Base-by-base conservation (phyloP, 176 grass and related monocot species). In the Eremochloa ophiuroides region DNA sequence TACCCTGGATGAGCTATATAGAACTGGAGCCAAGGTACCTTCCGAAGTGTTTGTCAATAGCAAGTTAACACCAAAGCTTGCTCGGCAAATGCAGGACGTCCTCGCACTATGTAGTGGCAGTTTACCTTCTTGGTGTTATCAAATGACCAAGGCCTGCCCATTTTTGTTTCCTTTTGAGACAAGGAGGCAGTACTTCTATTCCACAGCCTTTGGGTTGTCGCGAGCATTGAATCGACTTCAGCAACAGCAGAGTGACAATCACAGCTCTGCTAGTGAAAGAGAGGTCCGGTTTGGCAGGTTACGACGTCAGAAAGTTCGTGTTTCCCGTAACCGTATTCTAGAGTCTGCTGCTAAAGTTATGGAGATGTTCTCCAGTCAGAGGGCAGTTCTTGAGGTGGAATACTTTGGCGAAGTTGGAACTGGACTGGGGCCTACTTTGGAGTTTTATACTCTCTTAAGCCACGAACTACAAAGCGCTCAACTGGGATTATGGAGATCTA, bases 101-200 rank as follows among this genome's bases (percentile, higher is more conserved):
- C 87, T 97, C 22, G 94, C 92, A 23, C 91, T 97, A 4, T 97
- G 91, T 64, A 94, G 92, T 43, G 91, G 92, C 41, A 92, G 92
- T 75, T 78, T 97, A 31, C 94, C 94, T 62, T 85, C 85, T 66
- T 97, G 94, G 94, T 97, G 94, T 72, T 88, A 90, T 44, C 89
- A 97, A 77, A 88, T 94, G 83, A 88, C 89, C 15, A 92, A 87
- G 78, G 84, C 92, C 48, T 97, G 92, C 18, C 92, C 94, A 75
- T 97, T 97, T 62, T 46, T 97, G 63, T 97, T 97, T 69, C 92
- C 94, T 28, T 94, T 97, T 55, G 94, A 97, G 39, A 88, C 92
- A 35, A 90, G 94, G 82, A 87, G 94, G 65, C 91, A 94, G 65
- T 94, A 94, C 74, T 97, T 97, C 74, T 90, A 94, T 65, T 97